Base-by-base conservation (phyloP, 345 rosid genomes). In the Citrus australasica region DNA sequence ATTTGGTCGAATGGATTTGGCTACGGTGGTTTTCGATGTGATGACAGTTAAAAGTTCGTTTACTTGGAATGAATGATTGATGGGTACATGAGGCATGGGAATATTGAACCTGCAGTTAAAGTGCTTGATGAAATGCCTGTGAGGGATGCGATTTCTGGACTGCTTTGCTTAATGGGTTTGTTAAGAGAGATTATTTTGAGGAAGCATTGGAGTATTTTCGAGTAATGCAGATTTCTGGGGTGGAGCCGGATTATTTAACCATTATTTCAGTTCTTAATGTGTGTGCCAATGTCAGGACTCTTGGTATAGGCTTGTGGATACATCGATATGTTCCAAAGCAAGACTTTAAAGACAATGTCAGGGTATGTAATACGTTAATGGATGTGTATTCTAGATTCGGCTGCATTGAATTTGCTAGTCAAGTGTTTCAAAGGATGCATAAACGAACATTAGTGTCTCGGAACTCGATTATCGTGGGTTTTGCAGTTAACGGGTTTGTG, bases 301-400 rank as follows among this genome's bases (percentile, higher is more conserved):
- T 92, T 14, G 86, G 89, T 33, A 75, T 83, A 22, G 95, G 98
- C 22, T 72, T 87, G 16, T 86, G 90, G 90, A 76, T 90, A 8
- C 90, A 92, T 75, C 84, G 88, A 38, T 87, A 87, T 78, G 78
- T 90, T 27, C 67, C 76, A 78, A 79, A 81, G 58, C 86, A 86
- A 53, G 84, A 82, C 69, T 88, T 88, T 56, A 82, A 67, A 72
- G 72, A 88, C 58, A 87, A 87, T 82, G 77, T 87, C 7, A 87
- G 82, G 82, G 81, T 91, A 58, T 87, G 84, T 80, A 92, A 85
- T 78, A 80, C 98, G 0, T 74, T 95, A 83, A 84, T 95, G 33
- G 95, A 89, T 82, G 80, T 92, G 91, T 90, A 90, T 82, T 90
- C 90, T 24, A 87, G 95, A 76, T 95, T 93, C 60, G 96, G 98